Conservation (phyloP, 148 eudicot genomes). For the Beta vulgaris region DNA sequence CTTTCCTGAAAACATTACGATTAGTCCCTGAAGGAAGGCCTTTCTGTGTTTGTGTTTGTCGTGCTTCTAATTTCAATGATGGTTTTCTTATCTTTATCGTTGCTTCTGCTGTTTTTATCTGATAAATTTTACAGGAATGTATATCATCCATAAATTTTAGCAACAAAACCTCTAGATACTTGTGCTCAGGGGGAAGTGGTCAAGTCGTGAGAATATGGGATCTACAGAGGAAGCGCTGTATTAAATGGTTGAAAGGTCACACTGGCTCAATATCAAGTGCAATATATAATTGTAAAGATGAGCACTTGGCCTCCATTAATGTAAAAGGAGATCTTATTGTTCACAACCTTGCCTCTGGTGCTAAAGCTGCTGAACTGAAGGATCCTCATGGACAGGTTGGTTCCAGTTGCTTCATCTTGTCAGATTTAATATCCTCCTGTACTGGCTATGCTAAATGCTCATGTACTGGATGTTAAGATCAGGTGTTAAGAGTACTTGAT, state of each 20-base stretch:
- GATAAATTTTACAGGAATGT: slow-evolving; percentile 53
- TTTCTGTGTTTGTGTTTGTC: not conserved
- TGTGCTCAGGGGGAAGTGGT: slow-evolving; percentile 87
- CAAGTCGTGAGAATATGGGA: slow-evolving; percentile 96
- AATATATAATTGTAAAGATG: slow-evolving; percentile 90
- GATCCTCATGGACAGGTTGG: slow-evolving; percentile 86
- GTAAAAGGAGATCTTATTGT: slow-evolving; percentile 80
- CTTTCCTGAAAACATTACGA: not conserved
- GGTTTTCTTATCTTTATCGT: not conserved
- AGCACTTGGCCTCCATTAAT: slow-evolving; percentile 94
- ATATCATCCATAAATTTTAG: slow-evolving; percentile 74
- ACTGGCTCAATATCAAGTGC: slow-evolving; percentile 75
- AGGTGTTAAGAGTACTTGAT: slow-evolving; percentile 94
- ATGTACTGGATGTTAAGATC: slow-evolving; percentile 38
- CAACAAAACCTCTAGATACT: slow-evolving; percentile 85
- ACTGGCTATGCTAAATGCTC: slow-evolving; percentile 36
- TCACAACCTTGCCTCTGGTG: slow-evolving; percentile 96
- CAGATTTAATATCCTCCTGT: not conserved
- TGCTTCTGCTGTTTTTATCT: not conserved
- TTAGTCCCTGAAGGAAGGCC: not conserved
- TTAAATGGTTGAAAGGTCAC: slow-evolving; percentile 95
- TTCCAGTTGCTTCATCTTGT: slow-evolving; percentile 15
- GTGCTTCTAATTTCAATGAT: not conserved
- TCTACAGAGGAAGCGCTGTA: slow-evolving; percentile 89
- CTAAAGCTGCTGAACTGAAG: slow-evolving; percentile 79